phyloP scores from a whole-genome alignment of 1,139 yeast species.

The Tardiomyces digboiensis region DNA sequence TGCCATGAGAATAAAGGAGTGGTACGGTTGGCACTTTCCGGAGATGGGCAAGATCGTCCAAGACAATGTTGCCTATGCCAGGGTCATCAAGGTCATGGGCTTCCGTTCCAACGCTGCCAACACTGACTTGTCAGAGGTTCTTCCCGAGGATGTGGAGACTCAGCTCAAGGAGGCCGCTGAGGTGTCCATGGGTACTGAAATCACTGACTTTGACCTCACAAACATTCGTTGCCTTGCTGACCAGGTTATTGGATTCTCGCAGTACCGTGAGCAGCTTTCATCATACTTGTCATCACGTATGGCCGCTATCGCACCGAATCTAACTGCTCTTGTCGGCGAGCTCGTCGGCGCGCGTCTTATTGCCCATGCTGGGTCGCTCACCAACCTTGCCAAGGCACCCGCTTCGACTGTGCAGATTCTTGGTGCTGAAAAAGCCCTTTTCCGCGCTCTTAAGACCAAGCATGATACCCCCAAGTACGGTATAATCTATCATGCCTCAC shows the following conservation, averaged over 20 bases:
- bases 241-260: constrained; percentile 90
- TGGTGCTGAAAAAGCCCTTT: constrained; percentile 99
- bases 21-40: constrained; percentile 99
- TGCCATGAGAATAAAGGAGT: constrained; percentile 95
- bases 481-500: constrained; percentile 90
- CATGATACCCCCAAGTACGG: constrained; percentile 99
- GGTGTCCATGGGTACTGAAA: constrained; percentile 98
- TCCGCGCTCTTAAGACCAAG: constrained; percentile 97
- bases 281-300: constrained; percentile 86
- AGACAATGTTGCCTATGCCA: constrained; percentile 61
- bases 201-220: constrained; percentile 76
- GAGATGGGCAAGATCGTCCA: constrained; percentile 96
- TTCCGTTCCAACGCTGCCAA: constrained; percentile 83
- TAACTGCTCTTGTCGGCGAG: constrained; percentile 94
- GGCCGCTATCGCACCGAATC: constrained; percentile 98
- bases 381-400: constrained; percentile 94
- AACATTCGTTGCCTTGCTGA: constrained; percentile 87
- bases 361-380: constrained; percentile 94
- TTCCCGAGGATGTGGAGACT: constrained; percentile 53
- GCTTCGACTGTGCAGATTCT: constrained; percentile 98
- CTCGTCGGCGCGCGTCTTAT: constrained; percentile 97
- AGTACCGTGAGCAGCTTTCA: constrained; percentile 88
- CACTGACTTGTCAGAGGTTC: constrained; percentile 80
- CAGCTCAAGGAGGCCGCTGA: constrained; percentile 78
- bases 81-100: constrained; percentile 92